Base-by-base conservation (phyloP, 345 rosid genomes). In the Salix suchowensis region DNA sequence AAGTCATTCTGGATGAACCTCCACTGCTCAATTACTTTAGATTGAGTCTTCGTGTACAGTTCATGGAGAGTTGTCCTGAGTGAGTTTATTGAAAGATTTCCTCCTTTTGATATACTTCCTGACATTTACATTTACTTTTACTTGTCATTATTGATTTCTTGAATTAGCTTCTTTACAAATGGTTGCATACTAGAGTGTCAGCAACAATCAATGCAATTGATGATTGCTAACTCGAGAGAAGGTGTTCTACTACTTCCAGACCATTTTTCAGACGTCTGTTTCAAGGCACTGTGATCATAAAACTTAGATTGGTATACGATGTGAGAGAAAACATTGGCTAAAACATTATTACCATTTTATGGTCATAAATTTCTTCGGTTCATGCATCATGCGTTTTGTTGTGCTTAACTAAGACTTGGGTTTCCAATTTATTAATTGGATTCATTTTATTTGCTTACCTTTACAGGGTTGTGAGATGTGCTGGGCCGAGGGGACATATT, bases 401-500 rank as follows among this genome's bases (percentile, higher is more conserved):
- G 24, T 61, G 69, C 69, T n/a, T 36, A 23, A 48, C 16, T 21
- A 44, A 11, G 19, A 42, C 15, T 15, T 8, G 23, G 48, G 5
- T 67, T 75, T 65, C 54, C 55, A 65, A 18, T 28, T 37, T 16
- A n/a, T 67, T 34, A 32, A 30, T 26, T 44, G 52, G 60, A 70
- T 75, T 18, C 26, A 65, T 23, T 30, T 42, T 76, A 67, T 8
- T 54, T 80, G 34, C 32, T 40, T 54, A 24, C 58, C 9, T 34
- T 82, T 72, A 34, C 90, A 93, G 97, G 87, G 97, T 95, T 73
- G 96, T 95, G 71, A 88, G 71, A 75, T 84, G 91, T 72, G 98
- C 97, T 30, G 97, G 98, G 74, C 84, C 89, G 71, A 88, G 77
- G 65, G 97, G 97, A 40, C 98, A 93, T 85, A 88, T 34, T 30